These are phyloP conservation scores for Podospora tetraspora DNA, from an alignment of 495 filamentous ascomycete species.

Conservation along the genomic window DNA sequence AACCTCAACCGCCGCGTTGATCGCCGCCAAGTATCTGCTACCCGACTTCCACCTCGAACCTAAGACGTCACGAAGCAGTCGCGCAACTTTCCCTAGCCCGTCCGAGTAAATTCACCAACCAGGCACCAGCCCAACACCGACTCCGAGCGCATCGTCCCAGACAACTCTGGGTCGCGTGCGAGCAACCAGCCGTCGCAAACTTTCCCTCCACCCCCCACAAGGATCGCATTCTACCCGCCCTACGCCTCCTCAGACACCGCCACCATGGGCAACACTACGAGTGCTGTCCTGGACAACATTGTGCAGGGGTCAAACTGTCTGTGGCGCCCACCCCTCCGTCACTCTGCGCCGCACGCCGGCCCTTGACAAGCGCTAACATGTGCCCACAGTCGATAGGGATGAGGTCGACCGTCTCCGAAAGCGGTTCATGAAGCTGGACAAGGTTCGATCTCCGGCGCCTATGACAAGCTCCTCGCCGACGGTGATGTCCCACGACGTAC, in stretches of 20 bases:
- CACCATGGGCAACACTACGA: conserved; percentile 78
- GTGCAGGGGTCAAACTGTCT: conserved; percentile 93
- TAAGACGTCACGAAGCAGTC: neutral
- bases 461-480: neutral
- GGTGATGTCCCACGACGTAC: neutral
- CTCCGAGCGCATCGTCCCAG: neutral
- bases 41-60: neutral
- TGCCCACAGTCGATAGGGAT: conserved; percentile 76
- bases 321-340: conserved; percentile 6
- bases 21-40: neutral
- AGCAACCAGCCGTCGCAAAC: neutral
- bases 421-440: conserved; percentile 98
- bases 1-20: neutral
- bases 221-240: neutral
- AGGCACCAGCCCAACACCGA: neutral
- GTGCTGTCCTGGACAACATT: conserved; percentile 87
- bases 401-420: conserved; percentile 94
- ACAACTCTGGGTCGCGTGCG: neutral
- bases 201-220: neutral
- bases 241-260: conserved; percentile 13
- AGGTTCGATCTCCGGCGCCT: conserved; percentile 50
- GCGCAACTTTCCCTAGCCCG: neutral
- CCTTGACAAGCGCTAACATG: neutral
- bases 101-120: neutral
- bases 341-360: neutral